Evolutionary conservation across 371 early-diverging fungal genomes (phyloP).

Genomic region (Lichtheimia ramosa): DNA sequence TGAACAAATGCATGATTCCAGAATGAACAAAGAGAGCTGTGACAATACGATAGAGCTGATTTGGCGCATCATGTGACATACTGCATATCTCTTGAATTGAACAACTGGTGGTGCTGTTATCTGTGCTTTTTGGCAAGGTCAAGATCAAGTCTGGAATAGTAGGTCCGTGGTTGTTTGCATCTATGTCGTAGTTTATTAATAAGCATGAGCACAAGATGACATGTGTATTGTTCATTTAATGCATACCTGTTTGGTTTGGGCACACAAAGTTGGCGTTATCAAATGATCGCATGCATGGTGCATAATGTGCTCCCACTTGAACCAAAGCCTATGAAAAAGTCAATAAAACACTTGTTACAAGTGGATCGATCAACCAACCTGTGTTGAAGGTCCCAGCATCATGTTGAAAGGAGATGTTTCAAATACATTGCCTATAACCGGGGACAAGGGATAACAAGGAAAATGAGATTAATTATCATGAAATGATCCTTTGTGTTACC

Average conservation of each 20-base stretch:
- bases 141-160: background rate
- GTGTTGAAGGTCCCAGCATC: slow-evolving; percentile 55
- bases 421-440: slow-evolving; percentile 17
- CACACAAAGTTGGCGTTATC: slow-evolving; percentile 18
- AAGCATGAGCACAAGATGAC: too few relatives aligned
- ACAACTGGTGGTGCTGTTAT: slow-evolving; percentile 22
- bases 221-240: too few relatives aligned
- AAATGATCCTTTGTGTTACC: background rate
- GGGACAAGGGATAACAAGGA: too few relatives aligned
- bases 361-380: too few relatives aligned
- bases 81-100: slow-evolving; percentile 51
- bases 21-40: slow-evolving; percentile 78
- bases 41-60: slow-evolving; percentile 80
- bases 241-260: slow-evolving; percentile 3
- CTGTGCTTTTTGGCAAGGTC: background rate
- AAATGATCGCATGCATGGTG: slow-evolving; percentile 56
- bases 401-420: slow-evolving; percentile 51
- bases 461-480: too few relatives aligned
- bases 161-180: background rate
- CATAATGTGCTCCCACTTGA: slow-evolving; percentile 52
- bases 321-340: slow-evolving; percentile 28
- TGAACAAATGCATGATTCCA: slow-evolving; percentile 74
- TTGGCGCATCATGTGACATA: slow-evolving; percentile 43
- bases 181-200: too few relatives aligned
- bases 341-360: too few relatives aligned